phyloP scores from a whole-genome alignment of 768 basidiomycete genomes.

The Austroboletus festivus region DNA sequence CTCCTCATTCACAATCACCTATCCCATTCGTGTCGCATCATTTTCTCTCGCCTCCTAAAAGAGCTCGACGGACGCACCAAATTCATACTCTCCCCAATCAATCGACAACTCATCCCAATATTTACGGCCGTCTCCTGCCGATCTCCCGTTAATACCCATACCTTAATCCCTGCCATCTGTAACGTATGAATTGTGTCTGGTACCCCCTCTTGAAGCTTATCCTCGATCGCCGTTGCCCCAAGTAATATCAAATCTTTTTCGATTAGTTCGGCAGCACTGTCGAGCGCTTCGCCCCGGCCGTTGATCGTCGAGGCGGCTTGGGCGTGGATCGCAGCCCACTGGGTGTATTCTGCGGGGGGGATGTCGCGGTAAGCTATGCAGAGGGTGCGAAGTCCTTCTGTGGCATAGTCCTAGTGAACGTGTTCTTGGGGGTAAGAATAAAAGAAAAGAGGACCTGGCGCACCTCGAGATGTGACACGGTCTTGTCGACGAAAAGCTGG shows the following conservation, averaged over 20 bases:
- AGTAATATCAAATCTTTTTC: slow-evolving; percentile 91
- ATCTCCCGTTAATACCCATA: slow-evolving; percentile 98
- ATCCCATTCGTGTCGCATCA: no score
- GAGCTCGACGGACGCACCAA: slow-evolving; percentile 51
- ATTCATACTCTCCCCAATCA: slow-evolving; percentile 99
- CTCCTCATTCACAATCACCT: slow-evolving; percentile 96
- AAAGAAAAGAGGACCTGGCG: slow-evolving; percentile 4
- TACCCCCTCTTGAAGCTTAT: slow-evolving; percentile 97
- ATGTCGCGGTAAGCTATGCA: slow-evolving; percentile 95
- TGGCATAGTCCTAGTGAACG: slow-evolving; percentile 99
- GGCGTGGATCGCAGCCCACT: slow-evolving; percentile 87
- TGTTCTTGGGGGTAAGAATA: slow-evolving; percentile 1
- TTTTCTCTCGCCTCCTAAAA: no score
- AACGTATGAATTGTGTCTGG: slow-evolving; percentile 97
- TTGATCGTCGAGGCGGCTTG: slow-evolving; percentile 94
- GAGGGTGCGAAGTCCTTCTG: slow-evolving; percentile 94
- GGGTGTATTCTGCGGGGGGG: slow-evolving; percentile 82
- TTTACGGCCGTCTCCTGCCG: slow-evolving; percentile 99
- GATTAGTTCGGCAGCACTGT: slow-evolving; percentile 91
- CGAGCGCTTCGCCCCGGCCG: slow-evolving; percentile 91
- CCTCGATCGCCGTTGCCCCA: slow-evolving; percentile 97
- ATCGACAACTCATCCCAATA: slow-evolving; percentile 94
- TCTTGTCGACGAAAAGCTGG: slow-evolving; percentile 83
- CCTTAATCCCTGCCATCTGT: slow-evolving; percentile 98
- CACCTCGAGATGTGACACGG: slow-evolving; percentile 88